Evolutionary conservation across 495 filamentous ascomycete genomes (phyloP).

Genomic region (Daldinia childiae): DNA sequence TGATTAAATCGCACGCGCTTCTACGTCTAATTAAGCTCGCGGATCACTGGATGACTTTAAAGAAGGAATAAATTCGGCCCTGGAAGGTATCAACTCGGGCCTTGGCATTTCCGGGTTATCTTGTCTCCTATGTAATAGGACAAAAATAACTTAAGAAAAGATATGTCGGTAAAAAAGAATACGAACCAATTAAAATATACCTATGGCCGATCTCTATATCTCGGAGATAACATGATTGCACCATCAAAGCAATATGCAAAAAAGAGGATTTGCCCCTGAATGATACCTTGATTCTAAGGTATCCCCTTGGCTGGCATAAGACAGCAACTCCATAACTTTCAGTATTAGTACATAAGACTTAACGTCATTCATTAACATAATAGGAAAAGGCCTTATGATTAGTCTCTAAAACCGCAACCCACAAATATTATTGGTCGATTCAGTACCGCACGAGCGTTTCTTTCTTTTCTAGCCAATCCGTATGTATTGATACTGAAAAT

Average conservation of each 20-base stretch:
- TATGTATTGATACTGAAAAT: too few relatives aligned
- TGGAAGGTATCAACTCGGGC: conserved; percentile 10
- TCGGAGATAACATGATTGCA: background rate
- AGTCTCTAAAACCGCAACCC: too few relatives aligned
- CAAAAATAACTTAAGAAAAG: background rate
- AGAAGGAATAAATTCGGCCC: conserved; percentile 7
- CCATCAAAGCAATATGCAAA: background rate
- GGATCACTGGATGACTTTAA: conserved; percentile 11
- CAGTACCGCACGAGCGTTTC: too few relatives aligned
- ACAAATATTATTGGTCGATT: too few relatives aligned
- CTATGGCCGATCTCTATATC: background rate
- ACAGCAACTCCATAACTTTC: too few relatives aligned
- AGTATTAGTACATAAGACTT: too few relatives aligned
- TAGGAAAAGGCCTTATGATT: too few relatives aligned
- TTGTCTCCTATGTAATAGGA: background rate
- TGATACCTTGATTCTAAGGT: too few relatives aligned
- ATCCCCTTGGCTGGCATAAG: too few relatives aligned
- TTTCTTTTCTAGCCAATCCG: too few relatives aligned
- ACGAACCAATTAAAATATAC: background rate
- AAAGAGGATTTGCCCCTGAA: background rate
- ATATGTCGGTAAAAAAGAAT: background rate
- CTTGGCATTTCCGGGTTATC: conserved; percentile 9
- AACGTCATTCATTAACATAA: too few relatives aligned
- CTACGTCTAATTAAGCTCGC: conserved; percentile 35
- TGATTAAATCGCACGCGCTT: background rate